Evolutionary conservation across 2,329 filamentous ascomycete genomes (phyloP), one percentile per base, ranked within the genome.

Genomic region (Fusarium keratoplasticum): DNA sequence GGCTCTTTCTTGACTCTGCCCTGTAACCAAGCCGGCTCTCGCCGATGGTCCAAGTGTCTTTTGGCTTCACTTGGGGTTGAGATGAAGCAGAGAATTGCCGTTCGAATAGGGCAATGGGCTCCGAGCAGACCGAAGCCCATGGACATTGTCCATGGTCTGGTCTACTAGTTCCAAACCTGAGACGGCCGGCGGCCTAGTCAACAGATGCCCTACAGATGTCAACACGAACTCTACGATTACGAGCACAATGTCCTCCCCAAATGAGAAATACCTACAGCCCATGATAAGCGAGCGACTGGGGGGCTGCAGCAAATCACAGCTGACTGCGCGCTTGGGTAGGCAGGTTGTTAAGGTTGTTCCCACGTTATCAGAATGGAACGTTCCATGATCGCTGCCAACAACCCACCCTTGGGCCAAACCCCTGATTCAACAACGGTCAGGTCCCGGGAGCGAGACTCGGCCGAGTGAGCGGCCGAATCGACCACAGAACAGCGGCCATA

Each of bases 361-460:
- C 47, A 60, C 22, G 58, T 44, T 67, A 71, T 64, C 70, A 67
- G 57, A 58, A 74, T 73, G 71, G 71, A 73, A 73, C 71, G 71
- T 73, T 73, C 62, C 71, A 73, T 73, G 63, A 61, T 68, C 55
- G 18, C 71, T 73, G 71, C 71, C 67, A 38, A 61, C 71, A 73
- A 61, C 67, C 67, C 71, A 73, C 63, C 62, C 57, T 61, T 29
- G 44, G 44, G 25, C 5, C 60, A 27, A 55, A 67, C 54, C 54
- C 71, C 62, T 71, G 63, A 62, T 71, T 18, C 50, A 47, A 62
- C 63, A 74, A 65, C 59, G 42, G 60, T 50, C 71, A 57, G 22
- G 42, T 25, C 42, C 42, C 42, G 42, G 42, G 42, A 25, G 42
- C 42, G 29, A 27, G 68, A 69, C 71, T 73, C 71, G 71, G 71